Base-by-base conservation (phyloP, 2,329 filamentous ascomycete species). In the Xylaria sp. region DNA sequence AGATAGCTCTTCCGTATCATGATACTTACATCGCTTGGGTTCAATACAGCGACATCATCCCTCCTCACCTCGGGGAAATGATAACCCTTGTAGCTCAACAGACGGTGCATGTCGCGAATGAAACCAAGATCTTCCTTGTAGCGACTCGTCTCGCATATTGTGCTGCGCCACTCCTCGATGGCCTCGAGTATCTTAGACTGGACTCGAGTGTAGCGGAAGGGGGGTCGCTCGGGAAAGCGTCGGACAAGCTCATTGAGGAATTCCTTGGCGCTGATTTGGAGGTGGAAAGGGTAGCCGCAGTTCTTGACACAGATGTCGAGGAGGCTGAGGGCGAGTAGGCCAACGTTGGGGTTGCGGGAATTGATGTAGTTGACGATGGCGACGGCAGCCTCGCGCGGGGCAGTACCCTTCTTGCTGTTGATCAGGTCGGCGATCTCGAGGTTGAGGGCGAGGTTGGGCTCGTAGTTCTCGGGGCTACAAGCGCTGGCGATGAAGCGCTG, bases 271-370 rank as follows among this genome's bases (percentile, higher is more conserved):
- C 92, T 94, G 75, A 99, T 97, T 79, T 99, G 95, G 61, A 99
- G 88, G 75, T 99, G 95, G 78, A 99, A 99, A 1, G 95, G 94
- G 76, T 99, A 99, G 72, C 95, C 95, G 84, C 95, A 99, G 81
- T 99, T 99, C 83, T 99, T 99, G 78, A 98, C 95, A 78, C 95
- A 98, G 67, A 98, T 98, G 77, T 99, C 95, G 75, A 99, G 91
- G 69, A 99, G 87, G 80, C 89, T 89, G 74, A 98, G 85, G 63
- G 95, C 94, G 62, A 98, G 85, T 69, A 99, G 82, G 64, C 94
- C 91, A 70, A 99, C 92, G 78, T 97, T 98, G 64, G 94, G 91
- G 76, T 98, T 99, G 76, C 95, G 92, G 78, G 96, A 92, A 80
- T 99, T 99, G 83, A 98, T 89, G 75, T 94, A 93, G 79, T 91